phyloP scores from a whole-genome alignment of 805 yeast species.

The Priceomyces carsonii region DNA sequence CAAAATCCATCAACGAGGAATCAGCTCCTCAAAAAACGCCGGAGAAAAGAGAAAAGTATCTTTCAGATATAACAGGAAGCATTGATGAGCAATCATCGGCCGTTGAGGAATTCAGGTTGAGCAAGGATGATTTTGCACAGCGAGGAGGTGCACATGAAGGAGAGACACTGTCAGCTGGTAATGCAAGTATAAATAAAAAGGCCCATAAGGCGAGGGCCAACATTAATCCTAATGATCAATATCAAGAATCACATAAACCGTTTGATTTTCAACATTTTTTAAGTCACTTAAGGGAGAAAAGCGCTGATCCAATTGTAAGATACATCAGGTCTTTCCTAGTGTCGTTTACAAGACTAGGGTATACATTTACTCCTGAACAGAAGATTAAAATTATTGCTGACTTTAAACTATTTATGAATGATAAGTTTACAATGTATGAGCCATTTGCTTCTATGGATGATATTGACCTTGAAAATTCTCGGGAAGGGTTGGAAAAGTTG shows the following conservation, averaged over 20 bases:
- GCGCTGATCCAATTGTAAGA: conserved; percentile 86
- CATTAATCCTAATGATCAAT: conserved; percentile 34
- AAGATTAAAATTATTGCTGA: conserved; percentile 76
- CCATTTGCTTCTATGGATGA: conserved; percentile 73
- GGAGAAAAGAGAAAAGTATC: conserved; percentile 3
- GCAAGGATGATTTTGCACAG: conserved; percentile 11
- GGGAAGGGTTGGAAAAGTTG: conserved; percentile 91
- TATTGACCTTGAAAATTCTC: conserved; percentile 62
- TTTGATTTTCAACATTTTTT: conserved; percentile 88
- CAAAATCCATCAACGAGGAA: too few relatives aligned
- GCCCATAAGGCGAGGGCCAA: conserved; percentile 2
- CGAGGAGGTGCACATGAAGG: conserved; percentile 8
- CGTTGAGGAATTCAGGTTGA: conserved; percentile 20
- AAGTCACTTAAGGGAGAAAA: conserved; percentile 64
- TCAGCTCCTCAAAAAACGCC: too few relatives aligned
- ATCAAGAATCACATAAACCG: conserved; percentile 44
- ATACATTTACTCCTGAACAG: conserved; percentile 68
- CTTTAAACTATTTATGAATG: conserved; percentile 70
- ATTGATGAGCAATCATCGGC: conserved; percentile 8
- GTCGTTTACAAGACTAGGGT: conserved; percentile 64
- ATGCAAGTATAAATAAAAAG: conserved; percentile 3
- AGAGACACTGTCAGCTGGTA: conserved; percentile 1
- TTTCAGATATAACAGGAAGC: conserved; percentile 14
- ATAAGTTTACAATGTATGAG: conserved; percentile 58
- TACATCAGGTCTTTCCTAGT: conserved; percentile 81